A percentile compares a stretch with the other conserved stretches of the same genome.
Evolutionary conservation across 176 grass and related monocot species (phyloP).

Genomic region (Avena sativa): DNA sequence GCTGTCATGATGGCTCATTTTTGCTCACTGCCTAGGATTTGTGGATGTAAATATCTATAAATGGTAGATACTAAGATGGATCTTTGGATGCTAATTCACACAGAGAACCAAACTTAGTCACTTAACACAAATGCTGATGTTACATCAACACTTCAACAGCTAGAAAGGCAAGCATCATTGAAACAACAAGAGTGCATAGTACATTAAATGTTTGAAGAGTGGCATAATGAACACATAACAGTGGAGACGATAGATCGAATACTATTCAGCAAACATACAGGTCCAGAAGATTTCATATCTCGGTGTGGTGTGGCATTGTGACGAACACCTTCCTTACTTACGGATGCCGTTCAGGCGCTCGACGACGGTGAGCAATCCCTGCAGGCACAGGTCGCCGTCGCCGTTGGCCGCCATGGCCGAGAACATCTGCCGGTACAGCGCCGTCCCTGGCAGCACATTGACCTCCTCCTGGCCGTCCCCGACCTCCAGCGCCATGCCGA

Average conservation of each 20-base stretch:
- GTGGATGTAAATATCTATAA: background rate
- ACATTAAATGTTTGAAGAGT: background rate
- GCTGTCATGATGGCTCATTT: background rate
- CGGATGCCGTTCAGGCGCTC: conserved; percentile 75
- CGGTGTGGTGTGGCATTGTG: background rate
- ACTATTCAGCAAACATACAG: background rate
- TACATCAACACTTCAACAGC: background rate
- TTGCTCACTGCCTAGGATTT: background rate
- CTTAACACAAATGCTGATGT: background rate
- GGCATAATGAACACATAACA: background rate
- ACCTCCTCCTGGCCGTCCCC: conserved; percentile 31
- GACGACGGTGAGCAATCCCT: conserved; percentile 70
- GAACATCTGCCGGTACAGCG: conserved; percentile 77
- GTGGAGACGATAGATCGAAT: background rate
- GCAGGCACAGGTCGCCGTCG: conserved; percentile 64
- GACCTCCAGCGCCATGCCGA: conserved; percentile 79
- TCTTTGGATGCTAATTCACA: background rate
- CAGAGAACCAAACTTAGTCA: background rate
- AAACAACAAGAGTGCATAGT: background rate
- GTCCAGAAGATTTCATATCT: background rate
- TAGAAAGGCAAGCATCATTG: background rate
- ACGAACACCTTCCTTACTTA: conserved; percentile 39
- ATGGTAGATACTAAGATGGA: background rate
- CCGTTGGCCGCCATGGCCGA: conserved; percentile 77
- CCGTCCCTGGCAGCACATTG: conserved; percentile 60